These are phyloP conservation scores for Dittrichia graveolens DNA, from an alignment of 129 eudicot species.

Conservation along the genomic window DNA sequence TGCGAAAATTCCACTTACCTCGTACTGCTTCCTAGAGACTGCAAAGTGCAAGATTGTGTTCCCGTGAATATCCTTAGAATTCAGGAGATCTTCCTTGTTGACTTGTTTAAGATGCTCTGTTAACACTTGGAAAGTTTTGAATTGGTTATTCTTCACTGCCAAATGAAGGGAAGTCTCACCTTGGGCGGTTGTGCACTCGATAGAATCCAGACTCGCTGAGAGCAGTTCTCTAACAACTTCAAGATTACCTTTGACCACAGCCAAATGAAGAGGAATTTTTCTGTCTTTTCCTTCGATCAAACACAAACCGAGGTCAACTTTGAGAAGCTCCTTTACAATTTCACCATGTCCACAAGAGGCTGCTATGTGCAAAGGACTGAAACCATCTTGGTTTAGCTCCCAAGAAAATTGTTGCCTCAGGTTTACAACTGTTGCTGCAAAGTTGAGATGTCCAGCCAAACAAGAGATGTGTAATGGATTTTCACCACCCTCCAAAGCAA, in stretches of 20 bases:
- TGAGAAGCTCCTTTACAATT: constrained; percentile 53
- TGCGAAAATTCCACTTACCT: constrained; percentile 27
- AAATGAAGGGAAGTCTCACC: constrained; percentile 49
- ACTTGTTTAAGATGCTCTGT: constrained; percentile 30
- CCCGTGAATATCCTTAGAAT: constrained; percentile 38
- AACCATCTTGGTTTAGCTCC: constrained; percentile 52
- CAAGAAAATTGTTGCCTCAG: constrained; percentile 24
- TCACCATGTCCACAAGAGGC: constrained; percentile 53
- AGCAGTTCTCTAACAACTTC: constrained; percentile 42
- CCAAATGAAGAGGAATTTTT: constrained; percentile 57
- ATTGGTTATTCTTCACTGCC: constrained; percentile 46
- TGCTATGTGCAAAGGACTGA: constrained; percentile 55
- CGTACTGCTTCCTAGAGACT: constrained; percentile 42
- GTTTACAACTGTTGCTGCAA: constrained; percentile 30
- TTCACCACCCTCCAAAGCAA: constrained; percentile 32
- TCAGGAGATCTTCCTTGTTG: constrained; percentile 37
- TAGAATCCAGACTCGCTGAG: constrained; percentile 24
- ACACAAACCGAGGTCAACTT: constrained; percentile 44
- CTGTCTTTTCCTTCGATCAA: constrained; percentile 40
- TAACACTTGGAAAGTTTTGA: constrained; percentile 34
- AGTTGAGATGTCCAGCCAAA: constrained; percentile 44
- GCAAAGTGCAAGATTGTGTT: constrained; percentile 49
- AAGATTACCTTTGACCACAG: constrained; percentile 45
- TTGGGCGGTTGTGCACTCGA: constrained; percentile 36
- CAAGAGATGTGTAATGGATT: constrained; percentile 49